Base-by-base conservation (phyloP, 257 asterid species). In the Jacaranda copaia region DNA sequence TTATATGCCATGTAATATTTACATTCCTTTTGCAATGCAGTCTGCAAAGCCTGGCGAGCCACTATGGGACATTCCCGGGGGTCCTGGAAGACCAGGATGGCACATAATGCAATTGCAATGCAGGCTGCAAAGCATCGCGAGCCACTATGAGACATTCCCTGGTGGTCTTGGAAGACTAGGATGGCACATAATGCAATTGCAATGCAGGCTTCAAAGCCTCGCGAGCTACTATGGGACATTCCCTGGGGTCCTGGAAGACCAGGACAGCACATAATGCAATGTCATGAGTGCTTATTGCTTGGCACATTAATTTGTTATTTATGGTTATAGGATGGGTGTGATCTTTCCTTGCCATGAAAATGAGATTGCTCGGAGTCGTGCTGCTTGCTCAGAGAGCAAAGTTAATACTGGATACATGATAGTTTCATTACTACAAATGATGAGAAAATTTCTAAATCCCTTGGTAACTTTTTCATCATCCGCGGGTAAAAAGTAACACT, bases 231-330 rank as follows among this genome's bases (percentile, higher is more conserved):
- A 56, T 94, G 98, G 97, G 97, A 89, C 73, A 92, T 96, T 79
- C 97, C 97, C 16, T 92, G 98, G 98, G 97, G 98, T 61, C 92
- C 92, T 7, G 98, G 98, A 78, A 90, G 97, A 69, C 98, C 98
- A 55, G 98, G 98, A 48, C 92, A 97, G 97, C 98, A 94, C 83
- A 94, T 92, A 90, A 61, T 94, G 98, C 89, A 94, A 95, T 81
- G 98, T 97, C 20, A 94, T 92, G 97, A 94, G 98, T 81, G 90
- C 97, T 82, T 86, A 86, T 7, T 94, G 92, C 76, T 82, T 94
- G 87, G 86, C 96, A 3, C 93, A 88, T 66, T 9, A 86, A 71
- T 94, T 94, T 80, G 98, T 90, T 80, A 89, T 92, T 83, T 97
- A 92, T 79, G 98, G 98, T 49, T 97, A 97, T 59, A 98, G 98